Evolutionary conservation across 495 filamentous ascomycete genomes (phyloP).

Genomic region (Cudoniella acicularis): DNA sequence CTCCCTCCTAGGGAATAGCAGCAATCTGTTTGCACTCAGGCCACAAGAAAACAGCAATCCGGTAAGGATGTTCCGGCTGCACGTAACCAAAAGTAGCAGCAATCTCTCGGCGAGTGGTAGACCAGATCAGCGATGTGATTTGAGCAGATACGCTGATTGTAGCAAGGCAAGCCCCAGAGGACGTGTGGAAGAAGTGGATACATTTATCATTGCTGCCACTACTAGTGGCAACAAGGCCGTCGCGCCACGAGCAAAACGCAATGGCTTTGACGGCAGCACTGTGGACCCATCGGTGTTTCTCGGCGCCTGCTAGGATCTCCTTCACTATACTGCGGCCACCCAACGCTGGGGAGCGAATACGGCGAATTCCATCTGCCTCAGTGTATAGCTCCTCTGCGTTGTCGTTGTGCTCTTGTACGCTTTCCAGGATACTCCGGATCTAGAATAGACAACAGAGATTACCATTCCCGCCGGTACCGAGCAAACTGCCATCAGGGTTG

Average conservation of each 20-base stretch:
- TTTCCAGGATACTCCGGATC: conserved; percentile 50
- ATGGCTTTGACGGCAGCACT: conserved; percentile 93
- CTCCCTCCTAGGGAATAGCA: conserved; percentile 81
- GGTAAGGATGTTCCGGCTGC: conserved; percentile 83
- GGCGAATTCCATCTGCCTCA: conserved; percentile 14
- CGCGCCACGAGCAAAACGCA: conserved; percentile 94
- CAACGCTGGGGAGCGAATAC: conserved; percentile 17
- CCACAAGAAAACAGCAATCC: conserved; percentile 95
- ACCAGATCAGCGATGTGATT: conserved; percentile 92
- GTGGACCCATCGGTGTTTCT: conserved; percentile 73
- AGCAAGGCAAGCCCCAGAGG: conserved; percentile 78
- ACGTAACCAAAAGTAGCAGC: conserved; percentile 92
- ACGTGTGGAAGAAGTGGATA: conserved; percentile 93
- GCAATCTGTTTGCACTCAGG: conserved; percentile 87
- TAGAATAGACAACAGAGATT: conserved; percentile 84
- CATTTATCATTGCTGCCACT: conserved; percentile 91
- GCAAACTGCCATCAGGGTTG: conserved; percentile 70
- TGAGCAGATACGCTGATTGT: conserved; percentile 92
- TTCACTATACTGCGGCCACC: conserved; percentile 18
- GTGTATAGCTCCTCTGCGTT: conserved; percentile 4
- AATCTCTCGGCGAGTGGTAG: conserved; percentile 78
- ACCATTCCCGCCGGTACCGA: conserved; percentile 91
- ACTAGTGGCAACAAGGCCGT: conserved; percentile 82
- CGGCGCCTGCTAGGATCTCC: conserved; percentile 41
- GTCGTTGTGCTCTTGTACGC: neutral